Conservation (phyloP, 2,329 filamentous ascomycete genomes). For the Beauveria scarabaeidicola region DNA sequence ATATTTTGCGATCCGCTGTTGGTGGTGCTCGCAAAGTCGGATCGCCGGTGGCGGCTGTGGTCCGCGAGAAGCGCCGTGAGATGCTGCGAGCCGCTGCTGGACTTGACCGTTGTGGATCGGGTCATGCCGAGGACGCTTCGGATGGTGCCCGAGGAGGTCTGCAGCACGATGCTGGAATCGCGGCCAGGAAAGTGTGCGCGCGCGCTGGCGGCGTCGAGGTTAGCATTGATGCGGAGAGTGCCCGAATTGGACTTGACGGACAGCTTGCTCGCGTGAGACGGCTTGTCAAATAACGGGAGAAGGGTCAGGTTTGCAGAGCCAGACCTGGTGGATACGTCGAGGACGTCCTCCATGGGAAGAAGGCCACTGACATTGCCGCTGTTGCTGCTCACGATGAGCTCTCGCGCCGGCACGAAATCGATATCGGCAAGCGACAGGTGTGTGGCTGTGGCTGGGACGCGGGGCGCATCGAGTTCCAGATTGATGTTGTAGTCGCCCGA, state of each 20-base stretch:
- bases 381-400: not conserved
- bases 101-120: not conserved
- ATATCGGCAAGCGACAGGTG: not conserved
- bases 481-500: not conserved
- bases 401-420: not conserved
- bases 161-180: not conserved
- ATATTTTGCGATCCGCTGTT: not conserved
- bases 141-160: not conserved
- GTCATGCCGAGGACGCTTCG: not conserved
- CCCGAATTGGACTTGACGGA: not conserved
- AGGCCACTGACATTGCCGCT: not conserved
- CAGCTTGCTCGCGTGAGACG: not conserved
- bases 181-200: not conserved
- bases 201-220: not conserved
- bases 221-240: not conserved
- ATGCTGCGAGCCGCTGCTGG: not conserved
- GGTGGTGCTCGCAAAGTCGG: not conserved
- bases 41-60: not conserved
- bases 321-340: not conserved
- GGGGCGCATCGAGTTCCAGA: not conserved
- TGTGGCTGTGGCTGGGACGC: not conserved
- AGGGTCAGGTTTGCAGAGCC: not conserved
- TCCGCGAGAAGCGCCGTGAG: not conserved
- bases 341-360: not conserved
- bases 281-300: not conserved